These are phyloP conservation scores for Escovopsis weberi DNA, from an alignment of 2,329 filamentous ascomycete genomes.

Conservation along the genomic window DNA sequence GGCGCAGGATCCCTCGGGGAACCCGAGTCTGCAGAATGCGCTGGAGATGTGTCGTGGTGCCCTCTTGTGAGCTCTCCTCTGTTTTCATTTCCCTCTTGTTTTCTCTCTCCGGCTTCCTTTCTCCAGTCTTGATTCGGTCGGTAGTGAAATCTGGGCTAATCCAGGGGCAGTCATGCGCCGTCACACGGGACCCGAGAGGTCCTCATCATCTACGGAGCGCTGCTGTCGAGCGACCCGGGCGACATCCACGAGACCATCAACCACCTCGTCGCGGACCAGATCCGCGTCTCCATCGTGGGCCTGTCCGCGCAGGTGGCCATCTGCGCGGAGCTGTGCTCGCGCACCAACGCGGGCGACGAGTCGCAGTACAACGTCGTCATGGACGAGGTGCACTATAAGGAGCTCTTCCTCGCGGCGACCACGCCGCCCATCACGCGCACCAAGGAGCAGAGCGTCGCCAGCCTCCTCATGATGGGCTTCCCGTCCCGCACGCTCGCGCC, in stretches of 20 bases:
- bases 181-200: conserved; percentile 89
- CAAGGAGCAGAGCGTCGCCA: conserved; percentile 40
- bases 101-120: not conserved
- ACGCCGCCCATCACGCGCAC: conserved; percentile 75
- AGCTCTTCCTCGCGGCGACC: conserved; percentile 77
- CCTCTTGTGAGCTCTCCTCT: conserved; percentile 49
- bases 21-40: conserved; percentile 80
- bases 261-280: conserved; percentile 63
- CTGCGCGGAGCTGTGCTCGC: conserved; percentile 75
- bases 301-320: conserved; percentile 86
- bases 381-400: conserved; percentile 62
- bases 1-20: conserved; percentile 54
- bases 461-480: conserved; percentile 94
- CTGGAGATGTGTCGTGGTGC: conserved; percentile 88
- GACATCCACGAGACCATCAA: conserved; percentile 88
- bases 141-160: conserved; percentile 5
- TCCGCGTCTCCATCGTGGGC: conserved; percentile 79
- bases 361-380: conserved; percentile 70
- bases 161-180: conserved; percentile 55
- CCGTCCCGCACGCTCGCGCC: conserved; percentile 70
- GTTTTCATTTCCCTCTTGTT: not conserved
- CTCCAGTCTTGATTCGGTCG: not conserved
- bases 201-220: conserved; percentile 78
- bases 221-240: conserved; percentile 81
- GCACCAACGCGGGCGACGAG: conserved; percentile 70